Base-by-base conservation (phyloP, 192 early-diverging fungal genomes). In the Coemansia sp. region DNA sequence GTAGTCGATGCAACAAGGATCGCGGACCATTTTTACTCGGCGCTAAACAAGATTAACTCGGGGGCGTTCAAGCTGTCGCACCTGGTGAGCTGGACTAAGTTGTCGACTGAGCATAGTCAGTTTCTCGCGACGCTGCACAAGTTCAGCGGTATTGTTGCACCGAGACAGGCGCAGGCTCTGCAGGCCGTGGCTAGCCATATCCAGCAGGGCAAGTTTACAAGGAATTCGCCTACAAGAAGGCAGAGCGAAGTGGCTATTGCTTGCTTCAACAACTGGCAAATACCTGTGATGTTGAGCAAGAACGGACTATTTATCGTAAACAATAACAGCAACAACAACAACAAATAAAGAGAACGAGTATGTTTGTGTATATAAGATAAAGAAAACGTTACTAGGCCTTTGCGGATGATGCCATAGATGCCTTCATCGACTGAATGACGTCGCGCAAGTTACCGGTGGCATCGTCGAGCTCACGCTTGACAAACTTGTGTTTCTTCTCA, bases 401-500 rank as follows among this genome's bases (percentile, higher is more conserved):
- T 44, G 41, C 33, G 19, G 42, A 40, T 9, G 15, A 44, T 11
- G 45, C 40, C 9, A 21, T 48, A 2, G 54, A 42, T 21, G 21
- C 4, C 34, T 61, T 57, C n/a, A 58, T 49, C 27, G 63, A 58
- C 46, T 40, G 60, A 4, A 80, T 48, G 34, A 80, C 53, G 25
- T 80, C 77, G 37, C 64, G 57, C 3, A 80, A 41, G 40, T 73
- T 73, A 0, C 53, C 58, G 1, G 57, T 69, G 7, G 71, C 71
- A 7, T 73, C 77, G 22, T 66, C 67, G 2, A 80, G 14, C 11
- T 70, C 67, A 43, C 71, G 67, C 37, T 66, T 56, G 10, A 80
- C 64, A 64, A 67, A 80, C 67, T 73, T 80, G 53, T 80, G 71
- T 40, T 80, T 80, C 61, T 80, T 73, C 44, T 80, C 67, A 3